Conservation (phyloP, 768 basidiomycete genomes). For the Boletales sp. region DNA sequence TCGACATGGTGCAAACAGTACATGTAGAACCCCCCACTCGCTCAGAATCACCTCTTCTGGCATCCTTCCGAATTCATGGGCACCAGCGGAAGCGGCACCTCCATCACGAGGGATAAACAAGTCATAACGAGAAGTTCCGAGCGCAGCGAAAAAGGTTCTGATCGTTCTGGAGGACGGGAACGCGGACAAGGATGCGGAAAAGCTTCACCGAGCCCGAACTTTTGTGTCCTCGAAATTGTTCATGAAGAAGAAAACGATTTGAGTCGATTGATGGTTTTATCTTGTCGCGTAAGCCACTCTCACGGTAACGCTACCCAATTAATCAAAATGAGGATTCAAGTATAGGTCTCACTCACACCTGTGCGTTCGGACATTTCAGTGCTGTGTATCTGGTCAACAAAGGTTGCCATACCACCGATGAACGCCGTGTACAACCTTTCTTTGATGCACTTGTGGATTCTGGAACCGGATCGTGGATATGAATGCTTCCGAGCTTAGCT, state of each 20-base stretch:
- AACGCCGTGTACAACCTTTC: not conserved
- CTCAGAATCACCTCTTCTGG: constrained; percentile 34
- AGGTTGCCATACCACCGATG: not conserved
- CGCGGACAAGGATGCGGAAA: constrained; percentile 89
- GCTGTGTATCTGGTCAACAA: no score
- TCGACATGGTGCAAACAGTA: not conserved
- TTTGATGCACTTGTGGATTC: not conserved
- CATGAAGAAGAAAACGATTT: constrained; percentile 29
- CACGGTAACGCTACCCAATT: constrained; percentile 20
- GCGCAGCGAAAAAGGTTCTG: constrained; percentile 32
- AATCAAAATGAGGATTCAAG: no score
- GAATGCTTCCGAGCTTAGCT: not conserved
- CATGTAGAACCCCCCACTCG: constrained; percentile 35
- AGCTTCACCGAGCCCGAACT: constrained; percentile 88
- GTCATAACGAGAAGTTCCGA: constrained; percentile 41
- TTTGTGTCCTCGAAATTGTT: constrained; percentile 86
- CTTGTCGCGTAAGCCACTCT: constrained; percentile 37
- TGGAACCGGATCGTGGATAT: constrained; percentile 7
- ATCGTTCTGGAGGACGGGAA: constrained; percentile 84
- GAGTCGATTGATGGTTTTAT: not conserved
- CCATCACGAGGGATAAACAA: constrained; percentile 41
- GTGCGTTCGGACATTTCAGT: no score
- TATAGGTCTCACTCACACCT: not conserved
- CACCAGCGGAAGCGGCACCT: constrained; percentile 71
- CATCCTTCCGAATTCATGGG: constrained; percentile 54